Evolutionary conservation across 2,329 filamentous ascomycete species (phyloP).

Genomic region (Penicillium sp.): DNA sequence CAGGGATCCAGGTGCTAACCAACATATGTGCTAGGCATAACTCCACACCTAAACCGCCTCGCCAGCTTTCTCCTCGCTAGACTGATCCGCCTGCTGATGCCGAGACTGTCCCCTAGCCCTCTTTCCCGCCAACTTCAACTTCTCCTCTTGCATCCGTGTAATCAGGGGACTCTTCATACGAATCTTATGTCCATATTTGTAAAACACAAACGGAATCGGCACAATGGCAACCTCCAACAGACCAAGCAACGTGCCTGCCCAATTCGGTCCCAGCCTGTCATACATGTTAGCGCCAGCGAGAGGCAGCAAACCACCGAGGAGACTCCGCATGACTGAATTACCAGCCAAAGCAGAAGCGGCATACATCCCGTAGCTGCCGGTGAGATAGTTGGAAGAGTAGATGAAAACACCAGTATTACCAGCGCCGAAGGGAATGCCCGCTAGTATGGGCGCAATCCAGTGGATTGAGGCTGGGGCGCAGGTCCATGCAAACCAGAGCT

Average conservation of each 20-base stretch:
- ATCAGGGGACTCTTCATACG: constrained; percentile 55
- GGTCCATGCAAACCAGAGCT: constrained; percentile 87
- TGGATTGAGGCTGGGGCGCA: constrained; percentile 72
- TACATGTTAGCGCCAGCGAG: constrained; percentile 74
- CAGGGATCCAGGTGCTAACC: constrained; percentile 12
- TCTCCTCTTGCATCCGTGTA: constrained; percentile 54
- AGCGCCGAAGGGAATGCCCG: constrained; percentile 72
- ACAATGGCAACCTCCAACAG: constrained; percentile 69
- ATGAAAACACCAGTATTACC: constrained; percentile 79
- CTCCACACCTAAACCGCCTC: constrained; percentile 9
- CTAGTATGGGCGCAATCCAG: constrained; percentile 75
- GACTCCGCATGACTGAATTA: constrained; percentile 68
- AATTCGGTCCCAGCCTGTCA: constrained; percentile 63
- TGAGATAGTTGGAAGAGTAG: constrained; percentile 76
- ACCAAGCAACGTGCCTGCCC: constrained; percentile 73
- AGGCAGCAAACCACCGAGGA: constrained; percentile 74
- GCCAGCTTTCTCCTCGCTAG: constrained; percentile 20
- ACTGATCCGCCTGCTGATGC: constrained; percentile 9
- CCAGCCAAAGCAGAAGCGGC: constrained; percentile 76
- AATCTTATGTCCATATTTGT: constrained; percentile 57
- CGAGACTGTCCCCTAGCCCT: constrained; percentile 22
- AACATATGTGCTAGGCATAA: not conserved
- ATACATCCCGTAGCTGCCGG: constrained; percentile 74
- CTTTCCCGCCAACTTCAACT: constrained; percentile 46
- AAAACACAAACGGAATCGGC: constrained; percentile 77